Evolutionary conservation across 352 stramenopile genomes (phyloP), one percentile per base, ranked within the genome.

Genomic region (Pythium folliculosum): DNA sequence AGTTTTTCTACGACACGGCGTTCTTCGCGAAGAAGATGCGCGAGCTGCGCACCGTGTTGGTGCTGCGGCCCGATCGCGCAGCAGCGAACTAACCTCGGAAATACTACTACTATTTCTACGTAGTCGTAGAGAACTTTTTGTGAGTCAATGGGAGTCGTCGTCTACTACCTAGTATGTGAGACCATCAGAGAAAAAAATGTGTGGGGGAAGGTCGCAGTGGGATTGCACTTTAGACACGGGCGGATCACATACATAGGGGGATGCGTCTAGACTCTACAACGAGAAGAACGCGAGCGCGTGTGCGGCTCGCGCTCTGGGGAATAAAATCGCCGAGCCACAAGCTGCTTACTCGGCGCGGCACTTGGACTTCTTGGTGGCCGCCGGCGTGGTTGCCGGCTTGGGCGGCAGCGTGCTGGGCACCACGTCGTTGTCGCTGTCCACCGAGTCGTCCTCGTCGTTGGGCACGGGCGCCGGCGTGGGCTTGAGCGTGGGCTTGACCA

Each of bases 11-110:
- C 37, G 79, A 93, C 69, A 84, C 78, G 59, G 71, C 81, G 59
- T 91, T 90, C 69, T 91, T 93, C 44, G 71, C 72, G 16, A 70
- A 75, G 19, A 84, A 82, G 44, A 91, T 90, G 82, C 59, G 72
- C 38, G 62, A 81, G 55, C 65, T 91, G 38, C 69, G 56, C 12
- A 60, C 35, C 35, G 35, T 40, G 35, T 57, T 63, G 45, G 35
- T 40, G 4, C 60, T 63, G 45, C 22, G 25, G 9, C 40, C 35
- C 8, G 35, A 40, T 40, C 35, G 35, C 27, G 27, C 27, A 7
- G 3, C 35, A 40, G 32, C 9, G 8, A 16, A 40, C 35, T 40
- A 40, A 40, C 5, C 27, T 32, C 27, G 5, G 27, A 5, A 32
- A 32, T 32, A 32, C 27, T n/a, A 32, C 3, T 32, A 32, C 27